Conservation (phyloP, 768 basidiomycete genomes). For the Macrocybe gigantea region DNA sequence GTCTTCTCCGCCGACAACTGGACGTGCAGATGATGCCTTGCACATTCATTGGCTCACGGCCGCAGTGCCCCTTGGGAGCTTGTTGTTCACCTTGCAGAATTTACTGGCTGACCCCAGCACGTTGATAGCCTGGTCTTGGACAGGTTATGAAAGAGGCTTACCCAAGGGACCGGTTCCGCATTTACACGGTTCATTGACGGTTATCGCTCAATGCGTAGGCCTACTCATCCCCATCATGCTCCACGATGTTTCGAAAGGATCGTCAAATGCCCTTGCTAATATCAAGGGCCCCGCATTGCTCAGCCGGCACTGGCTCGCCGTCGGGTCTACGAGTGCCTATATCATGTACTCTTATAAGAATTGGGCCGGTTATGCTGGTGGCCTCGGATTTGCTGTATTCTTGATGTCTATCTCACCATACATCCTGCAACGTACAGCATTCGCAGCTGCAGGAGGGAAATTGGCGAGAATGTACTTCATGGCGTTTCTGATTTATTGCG, state of each 20-base stretch:
- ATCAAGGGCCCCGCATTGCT: too few species aligned
- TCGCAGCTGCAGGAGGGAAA: slow-evolving; percentile 26
- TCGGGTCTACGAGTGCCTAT: slow-evolving; percentile 47
- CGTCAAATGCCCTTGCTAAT: too few species aligned
- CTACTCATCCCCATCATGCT: slow-evolving; percentile 32
- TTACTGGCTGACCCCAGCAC: slow-evolving; percentile 73
- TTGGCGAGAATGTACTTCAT: slow-evolving; percentile 46
- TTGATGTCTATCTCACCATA: slow-evolving; percentile 57
- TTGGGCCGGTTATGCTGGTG: slow-evolving; percentile 68
- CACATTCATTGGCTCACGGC: slow-evolving; percentile 11
- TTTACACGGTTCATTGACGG: slow-evolving; percentile 62
- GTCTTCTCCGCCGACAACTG: too few species aligned
- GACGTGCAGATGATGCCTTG: too few species aligned
- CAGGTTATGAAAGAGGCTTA: slow-evolving; percentile 62
- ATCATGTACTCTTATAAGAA: slow-evolving; percentile 54
- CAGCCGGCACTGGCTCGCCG: slow-evolving; percentile 37
- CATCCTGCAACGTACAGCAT: slow-evolving; percentile 36
- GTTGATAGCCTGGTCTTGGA: slow-evolving; percentile 85
- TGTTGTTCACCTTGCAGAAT: slow-evolving; percentile 69
- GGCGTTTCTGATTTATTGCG: slow-evolving; percentile 53
- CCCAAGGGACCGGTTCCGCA: slow-evolving; percentile 70
- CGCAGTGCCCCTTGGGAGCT: slow-evolving; percentile 57
- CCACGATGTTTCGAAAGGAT: too few species aligned
- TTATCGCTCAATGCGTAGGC: slow-evolving; percentile 57
- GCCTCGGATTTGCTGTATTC: slow-evolving; percentile 58